A percentile compares a stretch with the other conserved stretches of the same genome.
phyloP scores from a whole-genome alignment of 2,329 filamentous ascomycete species.

The Mycosphaerella sp. region DNA sequence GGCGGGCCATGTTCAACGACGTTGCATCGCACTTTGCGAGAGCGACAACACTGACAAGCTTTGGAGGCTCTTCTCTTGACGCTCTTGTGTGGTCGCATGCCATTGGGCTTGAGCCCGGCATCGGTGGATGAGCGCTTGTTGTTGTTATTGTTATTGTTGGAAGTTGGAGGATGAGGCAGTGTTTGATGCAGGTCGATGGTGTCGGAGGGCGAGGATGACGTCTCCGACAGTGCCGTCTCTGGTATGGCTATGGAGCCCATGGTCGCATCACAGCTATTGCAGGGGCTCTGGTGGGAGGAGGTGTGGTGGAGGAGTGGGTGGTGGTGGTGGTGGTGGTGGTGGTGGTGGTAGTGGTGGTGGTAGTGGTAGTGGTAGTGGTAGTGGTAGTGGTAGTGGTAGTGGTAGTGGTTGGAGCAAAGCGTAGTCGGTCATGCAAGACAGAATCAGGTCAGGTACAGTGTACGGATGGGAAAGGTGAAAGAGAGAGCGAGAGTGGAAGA shows the following conservation, averaged over 20 bases:
- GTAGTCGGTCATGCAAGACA: background rate
- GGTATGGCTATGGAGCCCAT: constrained; percentile 25
- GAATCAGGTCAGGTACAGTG: too few relatives aligned
- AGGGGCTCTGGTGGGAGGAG: constrained; percentile 1
- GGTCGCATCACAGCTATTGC: constrained; percentile 6
- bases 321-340: constrained; percentile 1
- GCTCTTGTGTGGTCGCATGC: constrained; percentile 45
- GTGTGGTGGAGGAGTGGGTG: too few relatives aligned
- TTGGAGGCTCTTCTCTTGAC: constrained; percentile 84
- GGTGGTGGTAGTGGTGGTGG: background rate
- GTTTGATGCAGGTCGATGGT: constrained; percentile 20
- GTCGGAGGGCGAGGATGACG: constrained; percentile 29
- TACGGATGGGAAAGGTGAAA: background rate
- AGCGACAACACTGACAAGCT: constrained; percentile 81
- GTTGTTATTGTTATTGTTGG: constrained; percentile 34
- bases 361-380: background rate
- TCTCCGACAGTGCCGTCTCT: constrained; percentile 24
- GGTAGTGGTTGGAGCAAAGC: constrained; percentile 5
- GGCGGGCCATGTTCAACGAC: constrained; percentile 79
- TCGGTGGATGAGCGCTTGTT: constrained; percentile 52
- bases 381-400: too few relatives aligned
- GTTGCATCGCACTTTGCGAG: constrained; percentile 88
- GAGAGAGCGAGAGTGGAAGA: constrained; percentile 13
- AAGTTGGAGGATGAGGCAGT: constrained; percentile 9
- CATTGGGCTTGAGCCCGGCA: constrained; percentile 48